These are phyloP conservation scores for Stagonosporopsis tanaceti DNA, from an alignment of 2,329 filamentous ascomycete genomes.

Conservation along the genomic window DNA sequence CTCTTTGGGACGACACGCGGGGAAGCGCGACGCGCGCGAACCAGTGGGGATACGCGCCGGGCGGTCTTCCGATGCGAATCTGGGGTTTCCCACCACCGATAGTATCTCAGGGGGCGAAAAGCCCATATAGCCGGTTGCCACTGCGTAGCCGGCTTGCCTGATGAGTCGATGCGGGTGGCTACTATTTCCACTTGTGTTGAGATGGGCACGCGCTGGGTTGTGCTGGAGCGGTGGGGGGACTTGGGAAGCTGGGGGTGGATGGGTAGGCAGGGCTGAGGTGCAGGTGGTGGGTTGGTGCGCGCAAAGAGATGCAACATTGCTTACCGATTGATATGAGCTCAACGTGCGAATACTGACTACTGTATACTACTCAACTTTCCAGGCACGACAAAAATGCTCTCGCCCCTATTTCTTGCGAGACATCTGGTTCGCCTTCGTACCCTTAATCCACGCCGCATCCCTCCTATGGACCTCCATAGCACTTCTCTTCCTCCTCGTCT, in stretches of 20 bases:
- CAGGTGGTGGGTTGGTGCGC: too few species aligned
- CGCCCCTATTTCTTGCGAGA: neutral
- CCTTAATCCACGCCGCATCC: constrained; percentile 45
- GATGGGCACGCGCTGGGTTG: too few species aligned
- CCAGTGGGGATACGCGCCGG: constrained; percentile 6
- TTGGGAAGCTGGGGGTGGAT: too few species aligned
- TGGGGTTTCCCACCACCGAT: neutral
- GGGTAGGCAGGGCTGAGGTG: too few species aligned
- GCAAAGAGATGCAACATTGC: too few species aligned
- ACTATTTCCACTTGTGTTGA: neutral
- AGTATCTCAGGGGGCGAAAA: neutral
- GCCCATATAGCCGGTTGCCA: constrained; percentile 13
- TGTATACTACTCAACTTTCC: neutral
- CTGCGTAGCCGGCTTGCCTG: constrained; percentile 3
- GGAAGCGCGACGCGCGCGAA: constrained; percentile 9
- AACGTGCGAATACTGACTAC: too few species aligned
- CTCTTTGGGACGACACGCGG: constrained; percentile 9
- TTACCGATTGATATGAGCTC: too few species aligned
- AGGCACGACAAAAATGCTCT: neutral
- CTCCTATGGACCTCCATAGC: constrained; percentile 40
- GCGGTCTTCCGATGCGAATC: neutral
- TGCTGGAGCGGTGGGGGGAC: too few species aligned
- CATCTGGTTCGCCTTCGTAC: constrained; percentile 26
- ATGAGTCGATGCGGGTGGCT: neutral
- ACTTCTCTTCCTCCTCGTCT: constrained; percentile 38